These are phyloP conservation scores for Escovopsis sp. DNA, from an alignment of 2,329 filamentous ascomycete species.

Conservation along the genomic window DNA sequence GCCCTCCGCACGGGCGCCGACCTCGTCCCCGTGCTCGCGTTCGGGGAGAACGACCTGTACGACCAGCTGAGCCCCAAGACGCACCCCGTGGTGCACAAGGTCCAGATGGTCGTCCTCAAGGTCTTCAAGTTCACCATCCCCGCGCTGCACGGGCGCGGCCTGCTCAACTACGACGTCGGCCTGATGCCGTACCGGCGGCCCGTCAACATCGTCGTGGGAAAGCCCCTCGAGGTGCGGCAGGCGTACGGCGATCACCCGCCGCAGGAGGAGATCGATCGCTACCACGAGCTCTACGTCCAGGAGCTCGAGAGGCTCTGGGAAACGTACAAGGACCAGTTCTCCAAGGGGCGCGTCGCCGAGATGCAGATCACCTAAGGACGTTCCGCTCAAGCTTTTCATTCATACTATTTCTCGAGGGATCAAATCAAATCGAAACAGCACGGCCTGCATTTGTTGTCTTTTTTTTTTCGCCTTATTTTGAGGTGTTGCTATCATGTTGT, in stretches of 20 bases:
- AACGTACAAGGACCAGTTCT: conserved; percentile 63
- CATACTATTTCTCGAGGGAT: no score
- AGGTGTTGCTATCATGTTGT: no score
- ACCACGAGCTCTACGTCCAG: conserved; percentile 64
- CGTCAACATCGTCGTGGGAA: conserved; percentile 78
- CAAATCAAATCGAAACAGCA: no score
- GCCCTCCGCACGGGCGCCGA: conserved; percentile 87
- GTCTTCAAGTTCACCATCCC: conserved; percentile 86
- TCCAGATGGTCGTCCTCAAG: conserved; percentile 74
- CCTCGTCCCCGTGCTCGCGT: conserved; percentile 78
- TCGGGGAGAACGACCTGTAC: conserved; percentile 94
- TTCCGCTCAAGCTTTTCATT: no score
- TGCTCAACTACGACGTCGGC: conserved; percentile 97
- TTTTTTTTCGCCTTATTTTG: no score
- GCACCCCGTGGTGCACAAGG: conserved; percentile 64
- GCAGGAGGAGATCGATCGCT: conserved; percentile 59
- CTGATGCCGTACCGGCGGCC: conserved; percentile 84
- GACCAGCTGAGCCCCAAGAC: conserved; percentile 67
- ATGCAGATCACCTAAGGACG: conserved; percentile 46
- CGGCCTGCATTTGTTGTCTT: no score
- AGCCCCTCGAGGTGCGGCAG: conserved; percentile 56
- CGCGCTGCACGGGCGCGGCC: conserved; percentile 73
- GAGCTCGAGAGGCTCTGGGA: conserved; percentile 64
- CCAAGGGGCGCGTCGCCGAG: conserved; percentile 45
- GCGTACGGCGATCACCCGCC: conserved; percentile 44